phyloP scores from a whole-genome alignment of 2,329 filamentous ascomycete species.

The Drechslera avenae region DNA sequence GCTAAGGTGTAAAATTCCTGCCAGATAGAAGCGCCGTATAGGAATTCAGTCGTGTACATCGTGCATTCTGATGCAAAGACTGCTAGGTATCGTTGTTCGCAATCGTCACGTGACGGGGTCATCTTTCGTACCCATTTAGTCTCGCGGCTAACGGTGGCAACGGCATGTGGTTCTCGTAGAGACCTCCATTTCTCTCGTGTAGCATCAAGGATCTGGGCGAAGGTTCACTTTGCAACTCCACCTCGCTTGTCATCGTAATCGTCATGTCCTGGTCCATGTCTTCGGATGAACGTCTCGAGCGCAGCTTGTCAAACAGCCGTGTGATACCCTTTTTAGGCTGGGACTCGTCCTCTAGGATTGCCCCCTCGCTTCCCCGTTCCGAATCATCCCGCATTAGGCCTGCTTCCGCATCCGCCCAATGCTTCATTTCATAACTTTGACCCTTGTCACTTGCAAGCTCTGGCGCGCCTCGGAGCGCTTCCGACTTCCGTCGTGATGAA shows the following conservation, averaged over 20 bases:
- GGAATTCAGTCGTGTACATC: no score
- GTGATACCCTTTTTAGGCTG: slow-evolving; percentile 1
- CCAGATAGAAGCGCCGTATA: no score
- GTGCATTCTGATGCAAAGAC: no score
- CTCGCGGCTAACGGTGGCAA: background rate
- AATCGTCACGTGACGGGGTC: no score
- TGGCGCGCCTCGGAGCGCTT: slow-evolving; percentile 16
- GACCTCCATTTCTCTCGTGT: background rate
- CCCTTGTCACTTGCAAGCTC: slow-evolving; percentile 19
- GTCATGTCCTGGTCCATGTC: slow-evolving; percentile 21
- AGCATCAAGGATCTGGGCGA: slow-evolving; percentile 3
- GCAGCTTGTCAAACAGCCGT: slow-evolving; percentile 22
- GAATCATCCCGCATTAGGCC: background rate
- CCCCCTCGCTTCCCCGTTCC: slow-evolving; percentile 10
- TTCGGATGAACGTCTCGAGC: background rate
- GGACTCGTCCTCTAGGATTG: slow-evolving; percentile 10
- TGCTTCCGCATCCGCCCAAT: slow-evolving; percentile 25
- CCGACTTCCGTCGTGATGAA: slow-evolving; percentile 21
- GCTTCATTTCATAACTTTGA: slow-evolving; percentile 30
- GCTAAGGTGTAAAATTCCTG: background rate
- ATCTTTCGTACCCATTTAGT: background rate
- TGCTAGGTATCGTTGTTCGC: no score
- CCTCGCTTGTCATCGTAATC: slow-evolving; percentile 26
- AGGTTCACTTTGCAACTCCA: slow-evolving; percentile 21
- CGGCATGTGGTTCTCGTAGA: slow-evolving; percentile 8